phyloP scores from a whole-genome alignment of 2,329 filamentous ascomycete genomes.

The Clonostachys solani region DNA sequence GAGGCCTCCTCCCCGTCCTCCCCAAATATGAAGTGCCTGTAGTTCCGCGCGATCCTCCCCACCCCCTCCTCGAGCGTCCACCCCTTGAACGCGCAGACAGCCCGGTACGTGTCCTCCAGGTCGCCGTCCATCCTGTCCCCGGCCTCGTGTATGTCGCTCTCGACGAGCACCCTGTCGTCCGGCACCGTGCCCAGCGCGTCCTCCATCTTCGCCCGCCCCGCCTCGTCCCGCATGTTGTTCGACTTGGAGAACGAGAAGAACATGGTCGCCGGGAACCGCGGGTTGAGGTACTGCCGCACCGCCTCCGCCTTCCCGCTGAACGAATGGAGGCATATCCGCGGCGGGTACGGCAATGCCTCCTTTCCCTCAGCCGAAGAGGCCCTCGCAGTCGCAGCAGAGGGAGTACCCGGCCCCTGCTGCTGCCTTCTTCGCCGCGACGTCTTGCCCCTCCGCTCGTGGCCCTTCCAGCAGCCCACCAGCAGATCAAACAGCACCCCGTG shows the following conservation, averaged over 20 bases:
- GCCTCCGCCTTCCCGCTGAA: constrained; percentile 75
- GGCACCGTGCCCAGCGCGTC: constrained; percentile 67
- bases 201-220: constrained; percentile 43
- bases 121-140: constrained; percentile 72
- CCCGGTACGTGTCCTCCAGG: constrained; percentile 67
- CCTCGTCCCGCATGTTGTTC: constrained; percentile 63
- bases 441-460: constrained; percentile 51
- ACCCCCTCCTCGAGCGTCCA: constrained; percentile 72
- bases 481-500: constrained; percentile 64
- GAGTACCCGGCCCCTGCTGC: constrained; percentile 27
- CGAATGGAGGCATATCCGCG: constrained; percentile 83
- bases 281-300: constrained; percentile 70
- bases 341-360: constrained; percentile 55
- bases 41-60: constrained; percentile 64
- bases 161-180: constrained; percentile 71
- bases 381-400: constrained; percentile 28
- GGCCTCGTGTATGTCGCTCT: constrained; percentile 82
- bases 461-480: constrained; percentile 59
- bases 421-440: background rate
- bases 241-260: constrained; percentile 83
- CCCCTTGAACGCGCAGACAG: constrained; percentile 67
- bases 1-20: background rate
- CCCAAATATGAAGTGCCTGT: constrained; percentile 69
- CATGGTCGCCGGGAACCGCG: constrained; percentile 65
- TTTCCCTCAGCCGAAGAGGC: constrained; percentile 7